These are phyloP conservation scores for Fusarium sp. DNA, from an alignment of 2,329 filamentous ascomycete genomes.

Conservation along the genomic window DNA sequence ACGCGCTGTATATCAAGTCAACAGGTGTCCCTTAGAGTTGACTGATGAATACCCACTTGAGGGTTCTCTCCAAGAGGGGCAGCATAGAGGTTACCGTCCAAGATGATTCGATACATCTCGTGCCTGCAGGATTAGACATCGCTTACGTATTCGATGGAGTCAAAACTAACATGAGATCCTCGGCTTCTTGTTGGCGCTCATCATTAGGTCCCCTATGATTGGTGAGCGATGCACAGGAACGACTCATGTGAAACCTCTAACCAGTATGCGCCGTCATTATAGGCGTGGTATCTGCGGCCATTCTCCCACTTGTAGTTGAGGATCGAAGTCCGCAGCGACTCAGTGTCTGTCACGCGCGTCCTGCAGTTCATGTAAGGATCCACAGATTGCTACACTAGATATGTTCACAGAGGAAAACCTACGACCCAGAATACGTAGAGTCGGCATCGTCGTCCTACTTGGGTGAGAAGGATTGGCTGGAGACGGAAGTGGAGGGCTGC, in stretches of 20 bases:
- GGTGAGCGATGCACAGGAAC: not conserved
- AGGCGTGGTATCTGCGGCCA: conserved; percentile 61
- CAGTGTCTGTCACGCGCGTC: conserved; percentile 17
- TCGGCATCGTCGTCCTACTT: conserved; percentile 21
- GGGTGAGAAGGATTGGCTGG: not conserved
- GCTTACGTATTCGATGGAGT: not conserved
- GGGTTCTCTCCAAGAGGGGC: conserved; percentile 47
- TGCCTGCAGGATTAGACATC: conserved; percentile 25
- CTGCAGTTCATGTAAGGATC: not conserved
- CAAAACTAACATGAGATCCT: conserved; percentile 38
- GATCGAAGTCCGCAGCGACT: conserved; percentile 21
- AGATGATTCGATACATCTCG: conserved; percentile 37
- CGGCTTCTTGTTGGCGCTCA: conserved; percentile 40
- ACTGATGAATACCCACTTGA: conserved; percentile 6
- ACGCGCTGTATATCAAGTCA: conserved; percentile 23
- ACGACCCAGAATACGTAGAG: conserved; percentile 17
- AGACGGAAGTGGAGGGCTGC: not conserved
- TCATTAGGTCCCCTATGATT: conserved; percentile 38
- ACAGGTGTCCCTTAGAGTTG: not conserved
- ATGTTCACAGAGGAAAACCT: not conserved
- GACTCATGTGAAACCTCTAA: not conserved
- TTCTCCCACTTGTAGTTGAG: conserved; percentile 54
- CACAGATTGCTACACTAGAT: not conserved
- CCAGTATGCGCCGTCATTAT: conserved; percentile 56
- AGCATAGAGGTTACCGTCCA: conserved; percentile 48